A percentile compares a stretch with the other conserved stretches of the same genome.
These are phyloP conservation scores for Aspergillus ruber DNA, from an alignment of 2,329 filamentous ascomycete genomes.

Conservation along the genomic window DNA sequence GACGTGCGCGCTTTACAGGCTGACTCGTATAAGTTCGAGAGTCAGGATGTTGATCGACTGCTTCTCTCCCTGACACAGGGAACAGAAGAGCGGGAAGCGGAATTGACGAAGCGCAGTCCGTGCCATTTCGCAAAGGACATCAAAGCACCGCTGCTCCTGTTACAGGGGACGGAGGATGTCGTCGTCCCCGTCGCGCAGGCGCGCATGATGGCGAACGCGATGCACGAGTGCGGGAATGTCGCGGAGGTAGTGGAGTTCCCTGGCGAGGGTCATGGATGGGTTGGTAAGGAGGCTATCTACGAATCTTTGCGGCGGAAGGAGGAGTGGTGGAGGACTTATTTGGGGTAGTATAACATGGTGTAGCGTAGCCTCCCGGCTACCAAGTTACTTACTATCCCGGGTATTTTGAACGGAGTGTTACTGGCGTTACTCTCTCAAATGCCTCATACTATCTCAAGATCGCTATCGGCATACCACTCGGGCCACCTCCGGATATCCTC, in stretches of 20 bases:
- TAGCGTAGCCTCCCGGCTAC: too few species aligned
- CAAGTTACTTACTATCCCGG: not conserved
- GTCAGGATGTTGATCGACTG: conserved; percentile 45
- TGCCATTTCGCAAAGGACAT: conserved; percentile 45
- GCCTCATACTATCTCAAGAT: too few species aligned
- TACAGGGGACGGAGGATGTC: conserved; percentile 51
- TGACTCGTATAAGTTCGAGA: conserved; percentile 54
- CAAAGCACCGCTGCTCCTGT: conserved; percentile 46
- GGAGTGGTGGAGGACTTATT: conserved; percentile 3
- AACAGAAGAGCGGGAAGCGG: conserved; percentile 34
- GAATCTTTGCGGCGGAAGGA: conserved; percentile 9
- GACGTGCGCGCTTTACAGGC: conserved; percentile 43
- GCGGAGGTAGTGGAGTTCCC: conserved; percentile 45
- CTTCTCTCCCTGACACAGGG: conserved; percentile 31
- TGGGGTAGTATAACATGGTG: not conserved
- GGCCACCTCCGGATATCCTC: too few species aligned
- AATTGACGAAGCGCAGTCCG: conserved; percentile 45
- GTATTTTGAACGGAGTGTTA: not conserved
- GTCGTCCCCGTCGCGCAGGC: conserved; percentile 56
- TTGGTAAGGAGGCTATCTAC: conserved; percentile 13
- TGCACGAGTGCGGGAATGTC: conserved; percentile 37
- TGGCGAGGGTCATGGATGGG: conserved; percentile 47
- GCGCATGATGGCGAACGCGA: conserved; percentile 45
- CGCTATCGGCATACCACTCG: too few species aligned
- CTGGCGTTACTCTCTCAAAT: too few species aligned